Percentiles rank a stretch among this genome's conserved stretches.
Evolutionary conservation across 148 eudicot genomes (phyloP).

Genomic region (Fagopyrum esculentum): DNA sequence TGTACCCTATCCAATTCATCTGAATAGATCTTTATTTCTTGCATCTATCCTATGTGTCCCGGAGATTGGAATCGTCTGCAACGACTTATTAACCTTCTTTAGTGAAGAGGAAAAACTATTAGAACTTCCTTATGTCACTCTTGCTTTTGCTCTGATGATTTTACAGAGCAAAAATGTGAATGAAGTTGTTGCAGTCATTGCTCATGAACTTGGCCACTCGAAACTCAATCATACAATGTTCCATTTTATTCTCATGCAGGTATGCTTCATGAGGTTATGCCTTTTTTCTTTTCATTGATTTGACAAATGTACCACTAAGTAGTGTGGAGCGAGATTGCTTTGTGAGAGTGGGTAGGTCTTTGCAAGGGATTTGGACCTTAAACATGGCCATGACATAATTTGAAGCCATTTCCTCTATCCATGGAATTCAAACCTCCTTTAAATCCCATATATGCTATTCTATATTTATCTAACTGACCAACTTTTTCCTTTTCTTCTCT

Average conservation of each 20-base stretch:
- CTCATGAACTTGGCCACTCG: conserved; percentile 99
- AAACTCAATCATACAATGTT: conserved; percentile 97
- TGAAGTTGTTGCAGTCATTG: conserved; percentile 98
- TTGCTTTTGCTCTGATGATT: conserved; percentile 10
- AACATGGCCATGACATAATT: neutral
- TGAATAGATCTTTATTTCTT: neutral
- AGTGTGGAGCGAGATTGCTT: neutral
- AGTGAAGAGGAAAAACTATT: neutral
- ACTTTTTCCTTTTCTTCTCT: neutral
- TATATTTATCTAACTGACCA: neutral
- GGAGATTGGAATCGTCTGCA: neutral
- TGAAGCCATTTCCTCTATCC: neutral
- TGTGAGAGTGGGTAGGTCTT: neutral
- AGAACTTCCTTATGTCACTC: neutral
- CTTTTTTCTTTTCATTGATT: conserved; percentile 1
- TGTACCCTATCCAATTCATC: neutral
- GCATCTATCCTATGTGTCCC: neutral
- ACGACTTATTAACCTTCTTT: neutral
- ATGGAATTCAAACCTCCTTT: neutral
- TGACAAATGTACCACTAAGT: neutral
- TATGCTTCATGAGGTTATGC: conserved; percentile 22
- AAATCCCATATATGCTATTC: neutral
- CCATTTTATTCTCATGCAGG: conserved; percentile 93
- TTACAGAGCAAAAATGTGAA: conserved; percentile 70
- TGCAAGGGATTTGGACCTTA: neutral